These are phyloP conservation scores for Diaporthe amygdali DNA, from an alignment of 2,329 filamentous ascomycete species.

Conservation along the genomic window DNA sequence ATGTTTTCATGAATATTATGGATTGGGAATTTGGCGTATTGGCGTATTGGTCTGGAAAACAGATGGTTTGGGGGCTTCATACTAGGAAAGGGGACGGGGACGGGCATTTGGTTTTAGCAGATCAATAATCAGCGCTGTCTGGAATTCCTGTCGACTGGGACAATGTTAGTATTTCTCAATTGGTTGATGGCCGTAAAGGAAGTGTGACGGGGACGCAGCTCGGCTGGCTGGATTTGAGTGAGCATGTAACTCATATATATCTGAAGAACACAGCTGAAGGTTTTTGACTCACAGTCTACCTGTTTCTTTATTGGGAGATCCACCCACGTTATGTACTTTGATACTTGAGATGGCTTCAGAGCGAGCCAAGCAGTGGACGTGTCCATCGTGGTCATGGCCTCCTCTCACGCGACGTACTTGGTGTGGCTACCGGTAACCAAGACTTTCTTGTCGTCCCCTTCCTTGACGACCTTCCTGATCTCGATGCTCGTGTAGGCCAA, in stretches of 20 bases:
- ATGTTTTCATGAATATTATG: neutral
- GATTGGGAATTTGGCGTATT: neutral
- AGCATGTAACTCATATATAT: neutral
- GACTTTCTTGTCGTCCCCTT: constrained; percentile 21
- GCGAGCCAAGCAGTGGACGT: too few relatives aligned
- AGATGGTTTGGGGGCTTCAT: neutral
- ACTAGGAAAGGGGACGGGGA: neutral
- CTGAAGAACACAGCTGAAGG: neutral
- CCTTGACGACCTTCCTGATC: constrained; percentile 61
- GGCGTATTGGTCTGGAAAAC: neutral
- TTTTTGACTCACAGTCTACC: neutral
- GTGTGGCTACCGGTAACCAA: constrained; percentile 28
- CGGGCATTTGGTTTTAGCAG: neutral
- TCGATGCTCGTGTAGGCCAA: constrained; percentile 71
- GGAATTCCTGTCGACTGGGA: neutral
- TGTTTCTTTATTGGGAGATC: neutral
- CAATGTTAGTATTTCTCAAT: neutral
- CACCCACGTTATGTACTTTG: neutral
- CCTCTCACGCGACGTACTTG: constrained; percentile 25
- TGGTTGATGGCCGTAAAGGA: neutral
- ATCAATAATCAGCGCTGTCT: neutral
- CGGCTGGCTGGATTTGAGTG: neutral
- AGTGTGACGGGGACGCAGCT: neutral
- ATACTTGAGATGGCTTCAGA: neutral
- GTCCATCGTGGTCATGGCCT: neutral